Evolutionary conservation across 2,329 filamentous ascomycete genomes (phyloP), one percentile per base, ranked within the genome.

Genomic region (Xylaria sp.): DNA sequence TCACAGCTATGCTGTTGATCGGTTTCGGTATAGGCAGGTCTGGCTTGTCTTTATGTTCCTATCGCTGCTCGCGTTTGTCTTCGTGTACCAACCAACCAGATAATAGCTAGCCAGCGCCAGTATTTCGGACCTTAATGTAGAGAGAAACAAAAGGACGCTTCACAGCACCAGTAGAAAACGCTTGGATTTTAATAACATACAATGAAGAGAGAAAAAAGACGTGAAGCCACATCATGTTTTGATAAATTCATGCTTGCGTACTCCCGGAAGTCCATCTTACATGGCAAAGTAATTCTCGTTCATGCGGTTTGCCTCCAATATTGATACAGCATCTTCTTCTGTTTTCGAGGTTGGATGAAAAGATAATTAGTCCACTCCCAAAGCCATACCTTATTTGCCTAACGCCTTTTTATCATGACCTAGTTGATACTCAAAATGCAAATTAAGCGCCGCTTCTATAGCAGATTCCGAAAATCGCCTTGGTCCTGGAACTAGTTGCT

Each of bases 341-440:
- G 13, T 52, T 36, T 43, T 52, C 49, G 28, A 6, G 43, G n/a
- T 54, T 59, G n/a, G 23, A 46, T n/a, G 43, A 39, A 46, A 43
- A 48, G 52, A 25, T 57, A 43, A 33, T 59, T 15, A 13, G 46
- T 58, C 43, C 56, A 39, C 36, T 55, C 23, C 52, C 63, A 36
- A 25, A 39, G 4, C 20, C 51, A 58, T 59, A 13, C 62, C 56
- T 46, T 48, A 36, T 62, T 63, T 68, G 12, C 67, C 67, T 63
- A 66, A 68, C 70, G 68, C 70, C 70, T 62, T 64, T 54, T 68
- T 33, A 46, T 62, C 65, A 57, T 66, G 10, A 64, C 23, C 28
- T 58, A 36, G 13, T 43, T 31, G 57, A 63, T 52, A 57, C 31
- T 63, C 49, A 57, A 58, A 66, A 66, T 59, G 59, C 62, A 59